Base-by-base conservation (phyloP, 192 early-diverging fungal genomes). In the Spizellomyces punctatus region DNA sequence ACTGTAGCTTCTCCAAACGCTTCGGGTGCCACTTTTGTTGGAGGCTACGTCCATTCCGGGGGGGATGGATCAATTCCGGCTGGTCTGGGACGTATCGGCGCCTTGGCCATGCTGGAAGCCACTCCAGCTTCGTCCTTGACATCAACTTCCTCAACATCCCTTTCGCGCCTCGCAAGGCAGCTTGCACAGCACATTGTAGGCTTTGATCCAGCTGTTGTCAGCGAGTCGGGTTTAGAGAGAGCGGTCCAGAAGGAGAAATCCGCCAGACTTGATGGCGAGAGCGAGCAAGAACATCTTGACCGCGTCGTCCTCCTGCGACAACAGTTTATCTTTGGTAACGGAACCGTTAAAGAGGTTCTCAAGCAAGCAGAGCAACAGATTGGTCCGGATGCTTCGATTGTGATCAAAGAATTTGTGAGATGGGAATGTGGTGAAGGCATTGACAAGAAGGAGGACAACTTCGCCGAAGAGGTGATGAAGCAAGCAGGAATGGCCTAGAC, bases 161-260 rank as follows among this genome's bases (percentile, higher is more conserved):
- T 68, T 10, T 42, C 6, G 1, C 14, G 16, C 45, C 74, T 93
- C 5, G 87, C 91, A 0, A 78, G 83, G 56, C 87, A 93, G 52
- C 73, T 97, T 17, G 92, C 95, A 2, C 93, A 95, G 66, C 93
- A 96, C 71, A 83, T 96, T 16, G 92, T 93, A 60, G 94, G 94
- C 10, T 95, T 90, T 55, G 85, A 79, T 36, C 94, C 95, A 6
- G 73, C 76, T 22, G 84, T 78, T 21, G 75, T 86, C 9, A 72
- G 83, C 43, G 41, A 47, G 42, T 55, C 10, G 12, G 59, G 21
- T 9, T 43, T 50, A 3, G 36, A 44, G 8, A 43, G n/a, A 5
- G 8, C 67, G 21, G 49, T 48, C 14, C 19, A 48, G 75, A 54
- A 8, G 74, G 75, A 9, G 63, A 79, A 77, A 65, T n/a, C 50